Conservation (phyloP, 345 rosid genomes). For the Ceriops tagal region DNA sequence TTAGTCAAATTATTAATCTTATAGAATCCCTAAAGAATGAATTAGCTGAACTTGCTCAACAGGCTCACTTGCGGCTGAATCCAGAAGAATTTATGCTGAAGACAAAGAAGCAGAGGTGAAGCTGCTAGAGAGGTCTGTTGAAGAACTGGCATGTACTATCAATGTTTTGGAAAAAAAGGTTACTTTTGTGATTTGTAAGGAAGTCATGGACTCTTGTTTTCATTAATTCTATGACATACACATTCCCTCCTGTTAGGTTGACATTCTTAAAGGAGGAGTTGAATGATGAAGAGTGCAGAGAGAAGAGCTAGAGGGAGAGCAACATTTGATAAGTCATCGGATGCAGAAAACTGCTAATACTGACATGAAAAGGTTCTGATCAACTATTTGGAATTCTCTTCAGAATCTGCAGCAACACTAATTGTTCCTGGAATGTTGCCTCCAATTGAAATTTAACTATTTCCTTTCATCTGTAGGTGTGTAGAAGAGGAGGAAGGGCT, state of each 20-base stretch:
- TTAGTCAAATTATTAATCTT: conserved; percentile 54
- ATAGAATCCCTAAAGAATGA: conserved; percentile 47
- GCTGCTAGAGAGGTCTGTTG: conserved; percentile 80
- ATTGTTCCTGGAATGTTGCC: conserved; percentile 9
- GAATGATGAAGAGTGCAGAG: conserved; percentile 77
- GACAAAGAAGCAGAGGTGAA: conserved; percentile 82
- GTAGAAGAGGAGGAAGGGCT: conserved; percentile 63
- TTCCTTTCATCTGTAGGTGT: conserved; percentile 37
- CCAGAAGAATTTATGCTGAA: conserved; percentile 57
- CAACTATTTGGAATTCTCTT: not conserved
- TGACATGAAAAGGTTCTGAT: conserved; percentile 60
- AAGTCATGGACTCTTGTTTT: conserved; percentile 10
- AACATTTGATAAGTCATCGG: conserved; percentile 58
- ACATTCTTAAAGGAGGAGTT: conserved; percentile 81
- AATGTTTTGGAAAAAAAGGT: conserved; percentile 84
- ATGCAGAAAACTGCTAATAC: conserved; percentile 64
- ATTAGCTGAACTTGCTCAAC: conserved; percentile 52
- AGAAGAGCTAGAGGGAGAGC: conserved; percentile 88
- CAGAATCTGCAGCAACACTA: not conserved
- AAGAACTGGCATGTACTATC: conserved; percentile 83
- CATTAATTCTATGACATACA: conserved; percentile 20
- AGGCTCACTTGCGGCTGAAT: conserved; percentile 55
- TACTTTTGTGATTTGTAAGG: conserved; percentile 16
- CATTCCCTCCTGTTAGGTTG: conserved; percentile 49
- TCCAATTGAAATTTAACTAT: conserved; percentile 12